Percentiles rank a stretch among this genome's conserved stretches.
phyloP scores from a whole-genome alignment of 192 early-diverging fungal genomes.

The Podila verticillata region DNA sequence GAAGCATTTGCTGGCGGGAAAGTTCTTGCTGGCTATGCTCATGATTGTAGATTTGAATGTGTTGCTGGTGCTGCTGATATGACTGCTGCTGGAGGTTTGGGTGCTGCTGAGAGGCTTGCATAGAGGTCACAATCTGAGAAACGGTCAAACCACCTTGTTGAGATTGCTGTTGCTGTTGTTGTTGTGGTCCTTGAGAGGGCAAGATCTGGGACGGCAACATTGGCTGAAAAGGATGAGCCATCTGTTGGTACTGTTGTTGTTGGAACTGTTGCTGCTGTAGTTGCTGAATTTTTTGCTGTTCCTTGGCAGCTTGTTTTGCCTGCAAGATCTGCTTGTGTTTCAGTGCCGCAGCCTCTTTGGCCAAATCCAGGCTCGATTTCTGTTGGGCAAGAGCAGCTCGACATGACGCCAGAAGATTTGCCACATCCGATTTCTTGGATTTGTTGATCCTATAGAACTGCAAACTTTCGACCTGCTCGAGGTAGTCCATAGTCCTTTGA shows the following conservation, averaged over 20 bases:
- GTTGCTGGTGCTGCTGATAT: conserved; percentile 17
- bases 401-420: conserved; percentile 37
- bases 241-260: not conserved
- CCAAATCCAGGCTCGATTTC: conserved; percentile 44
- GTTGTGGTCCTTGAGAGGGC: conserved; percentile 3
- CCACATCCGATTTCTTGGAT: conserved; percentile 37
- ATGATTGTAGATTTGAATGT: conserved; percentile 2
- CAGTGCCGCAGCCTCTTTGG: conserved; percentile 36
- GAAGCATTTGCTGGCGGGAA: conserved; percentile 3
- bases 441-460: conserved; percentile 50
- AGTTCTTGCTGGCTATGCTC: conserved; percentile 17
- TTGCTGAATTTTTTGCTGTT: conserved; percentile 1
- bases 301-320: conserved; percentile 22
- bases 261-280: not conserved
- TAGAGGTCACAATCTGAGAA: conserved; percentile 19
- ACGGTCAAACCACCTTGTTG: not conserved
- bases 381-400: conserved; percentile 42
- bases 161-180: conserved; percentile 11
- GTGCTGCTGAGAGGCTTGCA: conserved; percentile 29
- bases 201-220: not conserved
- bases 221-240: not conserved
- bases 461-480: conserved; percentile 38
- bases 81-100: conserved; percentile 18
- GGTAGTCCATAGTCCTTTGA: conserved; percentile 49
- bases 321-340: conserved; percentile 38